Percentiles rank a stretch among this genome's conserved stretches.
Evolutionary conservation across 768 basidiomycete genomes (phyloP).

Genomic region (Boletus edulis): DNA sequence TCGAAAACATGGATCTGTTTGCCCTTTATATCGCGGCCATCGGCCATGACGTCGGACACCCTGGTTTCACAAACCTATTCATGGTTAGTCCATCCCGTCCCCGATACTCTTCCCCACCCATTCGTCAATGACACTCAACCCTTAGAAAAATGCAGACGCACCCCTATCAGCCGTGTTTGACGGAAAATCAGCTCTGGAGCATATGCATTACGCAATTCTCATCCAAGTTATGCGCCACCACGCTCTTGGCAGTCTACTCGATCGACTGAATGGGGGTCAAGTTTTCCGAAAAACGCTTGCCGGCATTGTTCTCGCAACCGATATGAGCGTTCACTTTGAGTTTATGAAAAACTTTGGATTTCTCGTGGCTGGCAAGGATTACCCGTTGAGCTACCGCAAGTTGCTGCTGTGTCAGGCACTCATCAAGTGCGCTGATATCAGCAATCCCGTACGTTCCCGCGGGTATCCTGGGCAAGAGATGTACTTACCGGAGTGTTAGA

Average conservation of each 20-base stretch:
- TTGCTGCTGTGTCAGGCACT: conserved; percentile 84
- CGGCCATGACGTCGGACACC: conserved; percentile 97
- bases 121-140: conserved; percentile 2
- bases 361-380: conserved; percentile 42
- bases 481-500: conserved; percentile 43
- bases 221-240: conserved; percentile 77
- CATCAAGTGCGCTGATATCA: conserved; percentile 98
- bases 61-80: conserved; percentile 90
- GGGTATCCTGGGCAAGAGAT: neutral
- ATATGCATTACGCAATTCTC: conserved; percentile 85
- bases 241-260: conserved; percentile 67
- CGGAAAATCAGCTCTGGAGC: conserved; percentile 86
- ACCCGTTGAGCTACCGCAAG: conserved; percentile 47
- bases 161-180: conserved; percentile 88
- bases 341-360: conserved; percentile 72
- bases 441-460: conserved; percentile 79
- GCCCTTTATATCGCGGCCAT: conserved; percentile 88
- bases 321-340: conserved; percentile 87
- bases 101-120: neutral
- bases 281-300: conserved; percentile 74
- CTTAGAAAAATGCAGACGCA: conserved; percentile 88
- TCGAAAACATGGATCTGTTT: conserved; percentile 74
- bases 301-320: conserved; percentile 85
- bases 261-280: conserved; percentile 45
- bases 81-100: conserved; percentile 58